phyloP scores from a whole-genome alignment of 257 asterid genomes.

The Nicotiana noctiflora region DNA sequence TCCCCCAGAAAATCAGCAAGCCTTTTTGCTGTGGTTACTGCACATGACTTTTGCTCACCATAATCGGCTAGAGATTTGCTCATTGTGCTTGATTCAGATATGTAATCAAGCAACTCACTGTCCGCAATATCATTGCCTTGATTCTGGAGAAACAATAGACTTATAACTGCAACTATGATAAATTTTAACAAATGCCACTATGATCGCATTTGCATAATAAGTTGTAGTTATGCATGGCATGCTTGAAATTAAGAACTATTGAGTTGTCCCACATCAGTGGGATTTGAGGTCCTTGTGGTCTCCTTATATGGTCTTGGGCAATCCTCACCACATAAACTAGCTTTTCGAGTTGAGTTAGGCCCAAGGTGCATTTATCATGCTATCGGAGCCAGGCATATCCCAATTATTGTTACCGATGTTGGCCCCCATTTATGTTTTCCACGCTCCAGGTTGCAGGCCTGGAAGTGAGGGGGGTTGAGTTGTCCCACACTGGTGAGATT shows the following conservation, averaged over 20 bases:
- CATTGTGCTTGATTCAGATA: slow-evolving; percentile 99
- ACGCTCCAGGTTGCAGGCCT: too few species aligned
- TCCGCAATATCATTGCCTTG: slow-evolving; percentile 92
- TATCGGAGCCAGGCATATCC: too few species aligned
- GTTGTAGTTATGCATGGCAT: neutral
- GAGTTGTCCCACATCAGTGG: too few species aligned
- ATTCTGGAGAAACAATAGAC: slow-evolving; percentile 49
- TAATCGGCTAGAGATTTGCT: slow-evolving; percentile 95
- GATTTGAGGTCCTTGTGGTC: too few species aligned
- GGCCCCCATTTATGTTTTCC: too few species aligned
- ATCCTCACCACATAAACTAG: too few species aligned
- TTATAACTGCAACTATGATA: slow-evolving; percentile 5
- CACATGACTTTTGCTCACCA: slow-evolving; percentile 95
- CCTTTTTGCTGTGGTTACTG: slow-evolving; percentile 96
- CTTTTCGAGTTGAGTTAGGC: too few species aligned
- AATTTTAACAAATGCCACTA: neutral
- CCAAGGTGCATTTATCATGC: too few species aligned
- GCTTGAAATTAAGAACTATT: neutral
- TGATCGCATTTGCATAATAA: neutral
- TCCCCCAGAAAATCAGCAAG: slow-evolving; percentile 96
- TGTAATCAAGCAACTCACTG: slow-evolving; percentile 84
- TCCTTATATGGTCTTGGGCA: too few species aligned
- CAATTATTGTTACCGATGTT: too few species aligned
- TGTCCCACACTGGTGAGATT: too few species aligned
- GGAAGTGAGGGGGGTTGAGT: too few species aligned